phyloP scores from a whole-genome alignment of 352 stramenopile species.

The Globisporangium camurandrum region DNA sequence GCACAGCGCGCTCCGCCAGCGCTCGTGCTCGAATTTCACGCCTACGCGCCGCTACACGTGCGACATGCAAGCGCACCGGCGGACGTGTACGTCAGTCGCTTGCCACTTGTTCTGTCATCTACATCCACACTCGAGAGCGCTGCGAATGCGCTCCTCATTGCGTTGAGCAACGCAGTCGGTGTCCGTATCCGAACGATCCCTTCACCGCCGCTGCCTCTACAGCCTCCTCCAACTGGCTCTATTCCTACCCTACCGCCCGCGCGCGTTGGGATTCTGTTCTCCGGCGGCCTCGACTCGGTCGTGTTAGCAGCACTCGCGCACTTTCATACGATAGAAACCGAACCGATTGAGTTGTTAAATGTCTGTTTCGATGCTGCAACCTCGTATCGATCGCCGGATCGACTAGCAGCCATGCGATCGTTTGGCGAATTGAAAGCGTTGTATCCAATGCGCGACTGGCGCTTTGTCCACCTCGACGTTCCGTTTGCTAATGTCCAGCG shows the following conservation, averaged over 20 bases:
- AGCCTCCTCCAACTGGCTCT: neutral
- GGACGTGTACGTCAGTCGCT: slow-evolving; percentile 25
- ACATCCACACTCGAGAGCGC: slow-evolving; percentile 14
- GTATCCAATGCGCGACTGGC: slow-evolving; percentile 81
- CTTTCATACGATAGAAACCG: slow-evolving; percentile 38
- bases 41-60: slow-evolving; percentile 20
- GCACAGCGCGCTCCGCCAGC: slow-evolving; percentile 12
- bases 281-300: slow-evolving; percentile 94
- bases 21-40: slow-evolving; percentile 25
- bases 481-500: slow-evolving; percentile 58
- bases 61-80: neutral
- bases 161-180: slow-evolving; percentile 75
- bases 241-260: no score
- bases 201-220: neutral
- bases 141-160: slow-evolving; percentile 36
- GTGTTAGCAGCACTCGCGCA: slow-evolving; percentile 90
- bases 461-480: slow-evolving; percentile 84
- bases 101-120: slow-evolving; percentile 9
- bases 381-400: slow-evolving; percentile 80
- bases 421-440: slow-evolving; percentile 74
- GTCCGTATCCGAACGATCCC: slow-evolving; percentile 72
- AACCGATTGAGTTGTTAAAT: slow-evolving; percentile 91
- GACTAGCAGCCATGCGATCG: slow-evolving; percentile 78
- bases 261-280: slow-evolving; percentile 93
- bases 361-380: slow-evolving; percentile 88